Percentiles rank a stretch among this genome's conserved stretches.
Conservation (phyloP, 257 asterid species). For the Cruciata laevipes region DNA sequence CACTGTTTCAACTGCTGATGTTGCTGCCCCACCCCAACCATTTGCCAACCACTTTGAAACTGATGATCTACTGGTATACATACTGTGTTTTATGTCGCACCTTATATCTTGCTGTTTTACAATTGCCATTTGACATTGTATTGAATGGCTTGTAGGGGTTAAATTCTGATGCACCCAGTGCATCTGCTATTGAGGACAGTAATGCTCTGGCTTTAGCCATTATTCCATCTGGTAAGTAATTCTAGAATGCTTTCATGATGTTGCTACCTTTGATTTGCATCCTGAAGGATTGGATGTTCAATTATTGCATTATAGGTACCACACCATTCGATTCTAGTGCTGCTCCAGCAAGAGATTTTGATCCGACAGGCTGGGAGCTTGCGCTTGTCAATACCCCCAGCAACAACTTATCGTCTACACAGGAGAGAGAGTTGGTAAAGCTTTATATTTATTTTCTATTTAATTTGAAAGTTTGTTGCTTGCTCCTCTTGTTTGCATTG, state of each 20-base stretch:
- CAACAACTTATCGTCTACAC: slow-evolving; percentile 65
- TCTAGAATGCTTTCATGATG: neutral
- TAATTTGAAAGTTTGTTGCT: neutral
- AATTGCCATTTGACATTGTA: slow-evolving; percentile 4
- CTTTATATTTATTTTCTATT: neutral
- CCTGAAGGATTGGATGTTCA: slow-evolving; percentile 1
- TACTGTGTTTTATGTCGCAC: slow-evolving; percentile 4
- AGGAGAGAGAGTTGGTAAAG: slow-evolving; percentile 89
- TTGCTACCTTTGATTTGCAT: slow-evolving; percentile 1
- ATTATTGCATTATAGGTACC: slow-evolving; percentile 37
- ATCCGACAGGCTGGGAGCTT: slow-evolving; percentile 96
- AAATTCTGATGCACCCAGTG: slow-evolving; percentile 42
- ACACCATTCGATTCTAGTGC: slow-evolving; percentile 44
- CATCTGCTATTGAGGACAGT: slow-evolving; percentile 73
- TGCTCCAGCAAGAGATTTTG: slow-evolving; percentile 47
- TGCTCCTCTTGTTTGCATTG: neutral
- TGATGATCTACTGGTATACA: slow-evolving; percentile 74
- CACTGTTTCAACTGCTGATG: slow-evolving; percentile 39
- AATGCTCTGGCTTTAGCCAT: slow-evolving; percentile 92
- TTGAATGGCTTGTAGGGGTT: slow-evolving; percentile 53
- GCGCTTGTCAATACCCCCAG: slow-evolving; percentile 88
- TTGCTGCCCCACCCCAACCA: slow-evolving; percentile 36
- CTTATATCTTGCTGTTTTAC: slow-evolving; percentile 11
- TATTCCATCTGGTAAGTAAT: slow-evolving; percentile 71
- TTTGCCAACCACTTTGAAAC: slow-evolving; percentile 45